phyloP scores from a whole-genome alignment of 2,329 filamentous ascomycete genomes.

The Coniochaeta hoffmannii region DNA sequence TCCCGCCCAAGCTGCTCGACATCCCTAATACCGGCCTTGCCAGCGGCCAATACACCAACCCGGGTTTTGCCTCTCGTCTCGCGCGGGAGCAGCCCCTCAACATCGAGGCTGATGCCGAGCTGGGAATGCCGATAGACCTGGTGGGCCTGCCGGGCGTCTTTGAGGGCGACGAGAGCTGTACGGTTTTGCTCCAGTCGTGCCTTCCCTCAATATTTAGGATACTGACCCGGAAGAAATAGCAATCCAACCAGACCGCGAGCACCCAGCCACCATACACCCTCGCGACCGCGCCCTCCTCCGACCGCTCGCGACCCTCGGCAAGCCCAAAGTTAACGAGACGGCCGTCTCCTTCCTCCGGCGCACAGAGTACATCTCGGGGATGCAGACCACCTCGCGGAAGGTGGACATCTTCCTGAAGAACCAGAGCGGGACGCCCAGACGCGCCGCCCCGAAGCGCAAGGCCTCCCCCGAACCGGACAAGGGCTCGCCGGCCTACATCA shows the following conservation, averaged over 20 bases:
- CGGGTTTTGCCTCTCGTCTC: constrained; percentile 81
- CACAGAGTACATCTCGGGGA: constrained; percentile 85
- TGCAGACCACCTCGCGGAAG: constrained; percentile 37
- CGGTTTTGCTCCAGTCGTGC: constrained; percentile 18
- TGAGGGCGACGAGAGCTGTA: constrained; percentile 90
- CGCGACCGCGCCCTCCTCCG: constrained; percentile 79
- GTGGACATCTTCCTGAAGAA: constrained; percentile 25
- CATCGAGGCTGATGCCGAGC: constrained; percentile 93
- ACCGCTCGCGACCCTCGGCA: constrained; percentile 76
- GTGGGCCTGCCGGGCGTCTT: constrained; percentile 94
- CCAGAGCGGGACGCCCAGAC: constrained; percentile 18
- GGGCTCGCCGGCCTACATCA: constrained; percentile 59
- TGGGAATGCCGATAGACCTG: constrained; percentile 94
- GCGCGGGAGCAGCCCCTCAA: constrained; percentile 89
- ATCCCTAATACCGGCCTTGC: constrained; percentile 90
- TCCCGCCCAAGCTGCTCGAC: constrained; percentile 92
- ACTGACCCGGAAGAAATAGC: constrained; percentile 39
- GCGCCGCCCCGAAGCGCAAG: constrained; percentile 34
- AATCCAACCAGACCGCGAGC: constrained; percentile 69
- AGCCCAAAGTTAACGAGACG: constrained; percentile 67
- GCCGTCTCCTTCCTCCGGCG: constrained; percentile 89
- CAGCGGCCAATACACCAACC: constrained; percentile 81
- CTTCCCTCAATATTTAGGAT: neutral
- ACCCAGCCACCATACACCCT: constrained; percentile 66
- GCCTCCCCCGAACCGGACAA: constrained; percentile 50